phyloP scores from a whole-genome alignment of 1,284 basidiomycete genomes.

The Xerocomus amazonicus region DNA sequence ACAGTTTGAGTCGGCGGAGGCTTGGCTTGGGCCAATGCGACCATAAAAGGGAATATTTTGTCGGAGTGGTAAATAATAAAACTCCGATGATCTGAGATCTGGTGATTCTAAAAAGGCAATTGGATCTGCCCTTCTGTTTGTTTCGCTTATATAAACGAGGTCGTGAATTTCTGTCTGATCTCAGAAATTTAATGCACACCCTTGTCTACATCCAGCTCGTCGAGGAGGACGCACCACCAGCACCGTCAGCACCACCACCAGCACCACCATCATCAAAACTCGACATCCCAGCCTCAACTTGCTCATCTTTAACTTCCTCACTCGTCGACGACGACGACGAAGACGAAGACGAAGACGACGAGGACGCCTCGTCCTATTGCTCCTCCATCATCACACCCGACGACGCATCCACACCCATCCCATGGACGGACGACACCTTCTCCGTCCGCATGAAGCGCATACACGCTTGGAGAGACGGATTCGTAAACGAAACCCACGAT shows the following conservation, averaged over 20 bases:
- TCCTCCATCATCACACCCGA: constrained; percentile 50
- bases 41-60: constrained; percentile 46
- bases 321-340: constrained; percentile 22
- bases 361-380: constrained; percentile 59
- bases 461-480: constrained; percentile 58
- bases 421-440: constrained; percentile 49
- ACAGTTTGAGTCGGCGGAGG: constrained; percentile 93
- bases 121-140: constrained; percentile 13
- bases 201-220: constrained; percentile 56
- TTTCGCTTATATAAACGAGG: too few relatives aligned
- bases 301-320: constrained; percentile 34
- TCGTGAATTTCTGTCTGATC: too few relatives aligned
- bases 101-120: constrained; percentile 8
- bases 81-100: constrained; percentile 26
- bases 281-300: too few relatives aligned
- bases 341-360: constrained; percentile 45
- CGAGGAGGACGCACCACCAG: constrained; percentile 49
- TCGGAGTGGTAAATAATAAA: not conserved
- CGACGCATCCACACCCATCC: constrained; percentile 20
- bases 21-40: constrained; percentile 89
- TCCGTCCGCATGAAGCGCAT: constrained; percentile 52
- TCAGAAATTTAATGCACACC: too few relatives aligned
- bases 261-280: constrained; percentile 36
- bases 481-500: constrained; percentile 31
- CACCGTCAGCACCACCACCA: constrained; percentile 46